These are phyloP conservation scores for Linderina pennispora DNA, from an alignment of 192 early-diverging fungal species.

Conservation along the genomic window DNA sequence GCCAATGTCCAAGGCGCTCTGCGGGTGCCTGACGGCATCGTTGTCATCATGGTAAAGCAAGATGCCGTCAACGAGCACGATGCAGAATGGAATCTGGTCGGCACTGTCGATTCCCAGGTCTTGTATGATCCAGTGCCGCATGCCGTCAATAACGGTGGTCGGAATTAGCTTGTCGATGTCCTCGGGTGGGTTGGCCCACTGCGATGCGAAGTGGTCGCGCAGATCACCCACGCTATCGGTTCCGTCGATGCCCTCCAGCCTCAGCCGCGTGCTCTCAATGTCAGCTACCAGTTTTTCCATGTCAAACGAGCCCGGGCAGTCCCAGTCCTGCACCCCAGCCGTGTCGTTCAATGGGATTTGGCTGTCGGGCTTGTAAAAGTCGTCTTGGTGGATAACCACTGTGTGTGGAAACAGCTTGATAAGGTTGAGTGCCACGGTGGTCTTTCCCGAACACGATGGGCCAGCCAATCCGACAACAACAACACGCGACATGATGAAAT, in stretches of 20 bases:
- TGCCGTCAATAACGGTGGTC: slow-evolving; percentile 1
- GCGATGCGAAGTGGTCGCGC: slow-evolving; percentile 23
- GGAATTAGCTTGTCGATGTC: slow-evolving; percentile 25
- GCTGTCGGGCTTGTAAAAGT: slow-evolving; percentile 64
- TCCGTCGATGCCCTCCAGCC: background rate
- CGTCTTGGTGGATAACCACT: slow-evolving; percentile 65
- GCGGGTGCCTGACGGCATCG: slow-evolving; percentile 41
- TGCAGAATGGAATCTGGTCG: slow-evolving; percentile 15
- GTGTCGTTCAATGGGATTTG: slow-evolving; percentile 58
- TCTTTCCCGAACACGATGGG: slow-evolving; percentile 69
- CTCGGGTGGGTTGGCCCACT: slow-evolving; percentile 41
- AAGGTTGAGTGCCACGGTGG: slow-evolving; percentile 56
- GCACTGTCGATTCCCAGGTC: slow-evolving; percentile 4
- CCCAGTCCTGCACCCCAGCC: slow-evolving; percentile 65
- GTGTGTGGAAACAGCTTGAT: slow-evolving; percentile 53
- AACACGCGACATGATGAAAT: slow-evolving; percentile 17
- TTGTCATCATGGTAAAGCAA: slow-evolving; percentile 58
- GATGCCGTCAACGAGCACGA: slow-evolving; percentile 65
- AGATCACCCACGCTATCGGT: background rate
- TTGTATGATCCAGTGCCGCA: slow-evolving; percentile 1
- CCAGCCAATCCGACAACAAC: slow-evolving; percentile 49
- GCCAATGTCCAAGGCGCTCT: slow-evolving; percentile 12
- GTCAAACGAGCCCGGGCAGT: slow-evolving; percentile 69
- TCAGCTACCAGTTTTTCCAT: slow-evolving; percentile 24
- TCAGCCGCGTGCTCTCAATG: slow-evolving; percentile 4